Conservation (phyloP, 495 filamentous ascomycete species). For the Hypoxylon fuscum region DNA sequence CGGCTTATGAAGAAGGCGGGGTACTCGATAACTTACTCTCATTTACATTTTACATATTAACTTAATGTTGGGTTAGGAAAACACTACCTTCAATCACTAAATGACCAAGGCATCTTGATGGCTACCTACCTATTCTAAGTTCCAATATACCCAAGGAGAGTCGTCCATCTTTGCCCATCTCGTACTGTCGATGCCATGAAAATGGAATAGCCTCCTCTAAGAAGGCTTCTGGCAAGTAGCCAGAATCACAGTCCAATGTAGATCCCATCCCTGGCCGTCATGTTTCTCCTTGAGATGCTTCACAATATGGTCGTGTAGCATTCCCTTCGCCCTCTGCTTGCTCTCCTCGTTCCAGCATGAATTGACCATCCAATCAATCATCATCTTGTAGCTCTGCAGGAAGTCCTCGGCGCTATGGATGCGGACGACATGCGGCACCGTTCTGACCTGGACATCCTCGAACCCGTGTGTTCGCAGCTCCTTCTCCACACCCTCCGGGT, state of each 20-base stretch:
- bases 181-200: too few species aligned
- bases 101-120: too few species aligned
- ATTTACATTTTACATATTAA: too few species aligned
- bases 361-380: constrained; percentile 49
- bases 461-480: constrained; percentile 45
- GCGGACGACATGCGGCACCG: constrained; percentile 35
- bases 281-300: constrained; percentile 50
- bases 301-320: constrained; percentile 45
- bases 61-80: too few species aligned
- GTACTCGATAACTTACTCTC: too few species aligned
- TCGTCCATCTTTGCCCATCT: too few species aligned
- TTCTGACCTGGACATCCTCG: constrained; percentile 45
- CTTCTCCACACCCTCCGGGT: constrained; percentile 48
- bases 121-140: too few species aligned
- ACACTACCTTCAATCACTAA: too few species aligned
- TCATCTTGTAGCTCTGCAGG: constrained; percentile 43
- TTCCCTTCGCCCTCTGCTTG: constrained; percentile 43
- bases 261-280: constrained; percentile 47
- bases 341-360: constrained; percentile 51
- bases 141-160: too few species aligned
- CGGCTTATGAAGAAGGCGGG: too few species aligned
- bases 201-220: too few species aligned
- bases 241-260: constrained; percentile 45
- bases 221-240: constrained; percentile 45
- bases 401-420: constrained; percentile 46